These are phyloP conservation scores for Acorus gramineus DNA, from an alignment of 106 monocot species.

Conservation along the genomic window DNA sequence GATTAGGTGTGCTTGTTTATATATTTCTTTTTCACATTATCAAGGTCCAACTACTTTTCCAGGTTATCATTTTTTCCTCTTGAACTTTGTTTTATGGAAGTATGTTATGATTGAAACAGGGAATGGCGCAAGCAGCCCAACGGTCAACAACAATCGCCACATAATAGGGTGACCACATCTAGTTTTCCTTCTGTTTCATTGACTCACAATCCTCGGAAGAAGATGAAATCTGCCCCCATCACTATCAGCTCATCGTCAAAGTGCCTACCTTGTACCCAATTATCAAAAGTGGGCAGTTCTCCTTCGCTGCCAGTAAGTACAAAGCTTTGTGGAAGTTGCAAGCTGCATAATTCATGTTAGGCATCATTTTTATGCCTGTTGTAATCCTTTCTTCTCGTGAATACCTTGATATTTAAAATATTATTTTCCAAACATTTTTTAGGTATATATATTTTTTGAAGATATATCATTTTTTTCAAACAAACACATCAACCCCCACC, in stretches of 20 bases:
- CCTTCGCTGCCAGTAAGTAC: slow-evolving; percentile 7
- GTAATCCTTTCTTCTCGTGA: neutral
- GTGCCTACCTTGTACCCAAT: slow-evolving; percentile 11
- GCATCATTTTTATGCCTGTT: neutral
- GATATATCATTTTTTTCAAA: too few species aligned
- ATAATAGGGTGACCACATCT: neutral
- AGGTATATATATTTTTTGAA: too few species aligned
- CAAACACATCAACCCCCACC: too few species aligned
- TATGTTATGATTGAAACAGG: slow-evolving; percentile 11
- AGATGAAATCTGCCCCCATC: slow-evolving; percentile 14
- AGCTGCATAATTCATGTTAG: too few species aligned
- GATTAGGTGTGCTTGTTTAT: slow-evolving; percentile 27
- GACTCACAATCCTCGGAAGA: slow-evolving; percentile 14
- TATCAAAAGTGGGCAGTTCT: slow-evolving; percentile 8
- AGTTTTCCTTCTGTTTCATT: slow-evolving; percentile 4
- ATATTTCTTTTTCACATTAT: neutral
- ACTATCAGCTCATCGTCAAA: slow-evolving; percentile 7
- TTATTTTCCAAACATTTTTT: too few species aligned
- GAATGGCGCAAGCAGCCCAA: slow-evolving; percentile 7
- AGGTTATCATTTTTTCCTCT: neutral
- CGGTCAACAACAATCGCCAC: slow-evolving; percentile 5
- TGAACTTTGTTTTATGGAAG: neutral
- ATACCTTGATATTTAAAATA: too few species aligned
- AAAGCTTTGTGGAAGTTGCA: neutral
- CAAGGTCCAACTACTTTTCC: neutral